phyloP scores from a whole-genome alignment of 306 rosid species.

The Elaeagnus macrophylla region DNA sequence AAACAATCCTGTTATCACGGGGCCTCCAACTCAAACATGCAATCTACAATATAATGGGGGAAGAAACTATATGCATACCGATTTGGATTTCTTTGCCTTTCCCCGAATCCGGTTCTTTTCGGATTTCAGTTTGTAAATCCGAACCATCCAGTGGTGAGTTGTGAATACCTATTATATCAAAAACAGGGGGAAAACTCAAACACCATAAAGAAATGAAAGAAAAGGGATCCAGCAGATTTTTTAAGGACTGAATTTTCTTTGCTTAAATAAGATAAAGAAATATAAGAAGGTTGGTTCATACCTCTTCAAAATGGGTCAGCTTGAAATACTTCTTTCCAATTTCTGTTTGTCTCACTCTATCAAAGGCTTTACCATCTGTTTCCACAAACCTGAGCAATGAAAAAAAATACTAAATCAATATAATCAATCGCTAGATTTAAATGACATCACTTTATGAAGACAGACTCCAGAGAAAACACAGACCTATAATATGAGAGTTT shows the following conservation, averaged over 20 bases:
- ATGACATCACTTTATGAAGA: conserved; percentile 3
- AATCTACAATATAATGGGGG: neutral
- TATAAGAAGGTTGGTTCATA: conserved; percentile 2
- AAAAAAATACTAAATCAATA: conserved; percentile 2
- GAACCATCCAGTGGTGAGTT: conserved; percentile 99
- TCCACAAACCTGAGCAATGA: conserved; percentile 73
- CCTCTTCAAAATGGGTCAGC: conserved; percentile 98
- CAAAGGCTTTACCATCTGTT: conserved; percentile 90
- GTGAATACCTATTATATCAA: conserved; percentile 69
- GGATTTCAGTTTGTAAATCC: conserved; percentile 85
- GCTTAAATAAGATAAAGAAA: no score
- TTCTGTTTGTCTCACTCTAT: conserved; percentile 89
- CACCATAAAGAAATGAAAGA: conserved; percentile 11
- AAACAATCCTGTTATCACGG: conserved; percentile 4
- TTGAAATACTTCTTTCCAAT: conserved; percentile 91
- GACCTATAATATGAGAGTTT: conserved; percentile 96
- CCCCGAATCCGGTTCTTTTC: conserved; percentile 90
- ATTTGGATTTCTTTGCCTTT: conserved; percentile 65
- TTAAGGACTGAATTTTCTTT: no score
- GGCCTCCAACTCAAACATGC: neutral
- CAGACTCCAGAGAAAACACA: conserved; percentile 22
- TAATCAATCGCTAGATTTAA: conserved; percentile 2
- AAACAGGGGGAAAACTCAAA: neutral
- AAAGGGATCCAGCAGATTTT: no score
- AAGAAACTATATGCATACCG: conserved; percentile 33